Conservation (phyloP, 768 basidiomycete species). For the Naganishia kalamii region DNA sequence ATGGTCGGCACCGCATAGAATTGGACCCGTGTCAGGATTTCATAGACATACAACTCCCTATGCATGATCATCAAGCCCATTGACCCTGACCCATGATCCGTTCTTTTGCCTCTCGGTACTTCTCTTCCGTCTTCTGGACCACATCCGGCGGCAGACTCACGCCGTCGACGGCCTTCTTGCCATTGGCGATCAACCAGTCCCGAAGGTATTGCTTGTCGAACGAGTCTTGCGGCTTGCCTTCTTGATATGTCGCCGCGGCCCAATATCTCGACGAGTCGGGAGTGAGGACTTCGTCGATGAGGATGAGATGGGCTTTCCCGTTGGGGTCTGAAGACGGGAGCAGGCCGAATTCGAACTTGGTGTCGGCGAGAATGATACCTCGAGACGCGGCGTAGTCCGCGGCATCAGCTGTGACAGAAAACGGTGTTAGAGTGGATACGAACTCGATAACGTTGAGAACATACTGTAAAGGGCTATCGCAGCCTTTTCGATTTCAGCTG, state of each 20-base stretch:
- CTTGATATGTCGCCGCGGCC: constrained; percentile 67
- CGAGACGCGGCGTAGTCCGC: constrained; percentile 64
- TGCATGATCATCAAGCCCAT: constrained; percentile 22
- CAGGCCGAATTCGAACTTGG: constrained; percentile 97
- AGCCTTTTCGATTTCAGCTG: constrained; percentile 41
- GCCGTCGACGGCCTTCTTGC: constrained; percentile 57
- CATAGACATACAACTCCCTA: not conserved
- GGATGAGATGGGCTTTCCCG: constrained; percentile 57
- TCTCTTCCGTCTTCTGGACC: constrained; percentile 65
- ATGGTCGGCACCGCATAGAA: constrained; percentile 5
- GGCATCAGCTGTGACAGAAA: constrained; percentile 52
- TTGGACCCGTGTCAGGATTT: not conserved
- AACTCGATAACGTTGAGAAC: constrained; percentile 1
- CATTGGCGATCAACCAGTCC: constrained; percentile 79
- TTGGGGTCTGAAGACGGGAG: constrained; percentile 47
- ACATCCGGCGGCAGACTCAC: constrained; percentile 73
- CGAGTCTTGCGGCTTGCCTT: constrained; percentile 72
- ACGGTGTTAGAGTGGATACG: not conserved
- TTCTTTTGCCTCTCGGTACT: constrained; percentile 68
- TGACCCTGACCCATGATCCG: constrained; percentile 47
- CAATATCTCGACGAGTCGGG: constrained; percentile 97
- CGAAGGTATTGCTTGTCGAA: constrained; percentile 96
- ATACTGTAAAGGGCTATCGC: constrained; percentile 45
- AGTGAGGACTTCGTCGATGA: constrained; percentile 94
- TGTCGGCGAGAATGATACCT: constrained; percentile 92